phyloP scores from a whole-genome alignment of 1,139 yeast genomes.

The Geotrichum cucujoidarum region DNA sequence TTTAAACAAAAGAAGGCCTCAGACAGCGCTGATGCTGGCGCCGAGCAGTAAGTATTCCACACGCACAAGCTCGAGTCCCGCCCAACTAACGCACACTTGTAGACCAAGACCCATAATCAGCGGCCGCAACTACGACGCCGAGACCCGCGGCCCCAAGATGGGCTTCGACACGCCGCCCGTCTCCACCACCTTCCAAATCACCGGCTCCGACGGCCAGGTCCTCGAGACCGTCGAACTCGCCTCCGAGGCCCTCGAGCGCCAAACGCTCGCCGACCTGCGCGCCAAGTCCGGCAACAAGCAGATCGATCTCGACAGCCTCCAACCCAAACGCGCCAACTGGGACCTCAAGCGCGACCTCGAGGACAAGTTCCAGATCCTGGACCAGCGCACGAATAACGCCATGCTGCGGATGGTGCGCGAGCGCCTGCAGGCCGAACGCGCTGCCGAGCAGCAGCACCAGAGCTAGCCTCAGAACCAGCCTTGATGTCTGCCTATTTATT shows the following conservation, averaged over 20 bases:
- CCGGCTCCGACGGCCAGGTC: conserved; percentile 26
- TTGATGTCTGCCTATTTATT: not conserved
- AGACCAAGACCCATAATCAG: conserved; percentile 17
- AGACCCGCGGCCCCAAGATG: conserved; percentile 31
- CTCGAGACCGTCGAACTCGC: conserved; percentile 39
- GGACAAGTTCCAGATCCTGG: conserved; percentile 35
- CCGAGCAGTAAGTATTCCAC: not conserved
- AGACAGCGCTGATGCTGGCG: conserved; percentile 7
- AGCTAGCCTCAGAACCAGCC: no score
- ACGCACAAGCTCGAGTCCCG: conserved; percentile 9
- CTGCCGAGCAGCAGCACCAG: no score
- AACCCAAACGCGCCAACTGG: conserved; percentile 36
- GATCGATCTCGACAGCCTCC: conserved; percentile 27
- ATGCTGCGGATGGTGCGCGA: conserved; percentile 42
- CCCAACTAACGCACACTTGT: conserved; percentile 7
- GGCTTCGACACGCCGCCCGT: conserved; percentile 39
- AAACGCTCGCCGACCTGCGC: conserved; percentile 30
- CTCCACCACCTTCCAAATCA: conserved; percentile 17
- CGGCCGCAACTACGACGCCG: conserved; percentile 38
- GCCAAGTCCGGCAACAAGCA: conserved; percentile 23
- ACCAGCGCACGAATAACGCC: conserved; percentile 40
- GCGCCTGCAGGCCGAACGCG: conserved; percentile 27
- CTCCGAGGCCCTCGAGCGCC: conserved; percentile 34
- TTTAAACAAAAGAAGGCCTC: conserved; percentile 30
- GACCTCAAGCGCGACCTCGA: conserved; percentile 39